These are phyloP conservation scores for Penicillium sp. DNA, from an alignment of 2,329 filamentous ascomycete species.

Conservation along the genomic window DNA sequence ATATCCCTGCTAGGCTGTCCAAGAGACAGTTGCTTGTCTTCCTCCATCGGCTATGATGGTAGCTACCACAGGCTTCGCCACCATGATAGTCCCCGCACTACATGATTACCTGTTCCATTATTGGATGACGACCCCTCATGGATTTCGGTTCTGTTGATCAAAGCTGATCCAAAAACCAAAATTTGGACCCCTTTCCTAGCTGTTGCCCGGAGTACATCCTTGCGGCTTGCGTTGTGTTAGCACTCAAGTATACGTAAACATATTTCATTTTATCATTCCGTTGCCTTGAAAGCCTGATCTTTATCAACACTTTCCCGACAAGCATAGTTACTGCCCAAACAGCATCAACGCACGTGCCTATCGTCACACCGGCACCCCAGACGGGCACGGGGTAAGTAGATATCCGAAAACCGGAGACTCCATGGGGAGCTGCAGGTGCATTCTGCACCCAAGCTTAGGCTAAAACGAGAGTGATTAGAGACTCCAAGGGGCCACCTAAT, in stretches of 20 bases:
- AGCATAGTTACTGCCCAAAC: neutral
- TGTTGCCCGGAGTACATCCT: neutral
- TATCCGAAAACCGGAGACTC: slow-evolving; percentile 4
- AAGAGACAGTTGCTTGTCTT: neutral
- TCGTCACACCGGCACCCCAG: neutral
- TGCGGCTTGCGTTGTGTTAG: neutral
- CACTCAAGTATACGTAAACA: neutral
- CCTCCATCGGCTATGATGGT: neutral
- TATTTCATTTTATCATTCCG: neutral
- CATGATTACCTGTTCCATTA: neutral
- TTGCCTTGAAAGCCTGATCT: neutral
- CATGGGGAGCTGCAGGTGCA: neutral
- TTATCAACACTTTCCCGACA: neutral
- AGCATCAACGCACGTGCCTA: neutral
- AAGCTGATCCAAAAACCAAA: neutral
- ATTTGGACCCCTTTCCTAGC: neutral
- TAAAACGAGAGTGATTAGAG: neutral
- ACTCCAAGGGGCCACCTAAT: neutral
- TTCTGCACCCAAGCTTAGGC: neutral
- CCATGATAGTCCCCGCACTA: neutral
- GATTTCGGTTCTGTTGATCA: neutral
- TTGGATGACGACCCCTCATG: neutral
- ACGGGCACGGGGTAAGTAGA: neutral
- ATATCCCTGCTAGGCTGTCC: neutral
- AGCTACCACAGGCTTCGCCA: neutral